Conservation (phyloP, 257 asterid genomes). For the Jaltomata sinuosa region DNA sequence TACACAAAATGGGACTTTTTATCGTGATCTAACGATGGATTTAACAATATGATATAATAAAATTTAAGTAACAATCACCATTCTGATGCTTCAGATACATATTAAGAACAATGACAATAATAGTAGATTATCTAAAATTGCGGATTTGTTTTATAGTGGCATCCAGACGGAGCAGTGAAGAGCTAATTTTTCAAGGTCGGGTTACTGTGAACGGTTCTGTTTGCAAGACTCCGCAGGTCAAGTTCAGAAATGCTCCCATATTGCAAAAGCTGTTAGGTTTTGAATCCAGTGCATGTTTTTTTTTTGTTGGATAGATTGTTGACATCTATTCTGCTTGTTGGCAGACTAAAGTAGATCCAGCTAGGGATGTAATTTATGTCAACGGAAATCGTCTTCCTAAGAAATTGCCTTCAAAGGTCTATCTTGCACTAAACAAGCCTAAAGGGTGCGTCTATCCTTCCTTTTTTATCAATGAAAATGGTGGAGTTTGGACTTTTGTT, state of each 20-base stretch:
- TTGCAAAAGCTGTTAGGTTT: not conserved
- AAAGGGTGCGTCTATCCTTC: conserved; percentile 65
- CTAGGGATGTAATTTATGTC: conserved; percentile 74
- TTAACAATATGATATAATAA: not conserved
- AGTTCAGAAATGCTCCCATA: not conserved
- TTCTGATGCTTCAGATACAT: no score
- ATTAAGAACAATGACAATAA: not conserved
- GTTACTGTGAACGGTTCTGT: conserved; percentile 93
- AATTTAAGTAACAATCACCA: not conserved
- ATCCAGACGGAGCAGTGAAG: conserved; percentile 94
- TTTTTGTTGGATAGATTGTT: not conserved
- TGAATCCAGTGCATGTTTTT: not conserved
- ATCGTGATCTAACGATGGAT: not conserved
- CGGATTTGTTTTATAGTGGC: conserved; percentile 54
- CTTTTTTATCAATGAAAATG: not conserved
- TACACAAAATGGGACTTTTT: not conserved
- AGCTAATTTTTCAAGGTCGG: conserved; percentile 81
- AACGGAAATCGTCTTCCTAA: conserved; percentile 76
- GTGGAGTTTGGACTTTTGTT: not conserved
- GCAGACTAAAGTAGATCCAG: conserved; percentile 96
- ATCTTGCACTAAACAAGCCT: conserved; percentile 95
- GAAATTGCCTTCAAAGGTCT: conserved; percentile 89
- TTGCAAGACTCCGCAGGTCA: conserved; percentile 90
- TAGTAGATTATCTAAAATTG: not conserved
- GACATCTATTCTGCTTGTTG: conserved; percentile 16